These are phyloP conservation scores for Myxozyma neglecta DNA, from an alignment of 805 yeast genomes.

Conservation along the genomic window DNA sequence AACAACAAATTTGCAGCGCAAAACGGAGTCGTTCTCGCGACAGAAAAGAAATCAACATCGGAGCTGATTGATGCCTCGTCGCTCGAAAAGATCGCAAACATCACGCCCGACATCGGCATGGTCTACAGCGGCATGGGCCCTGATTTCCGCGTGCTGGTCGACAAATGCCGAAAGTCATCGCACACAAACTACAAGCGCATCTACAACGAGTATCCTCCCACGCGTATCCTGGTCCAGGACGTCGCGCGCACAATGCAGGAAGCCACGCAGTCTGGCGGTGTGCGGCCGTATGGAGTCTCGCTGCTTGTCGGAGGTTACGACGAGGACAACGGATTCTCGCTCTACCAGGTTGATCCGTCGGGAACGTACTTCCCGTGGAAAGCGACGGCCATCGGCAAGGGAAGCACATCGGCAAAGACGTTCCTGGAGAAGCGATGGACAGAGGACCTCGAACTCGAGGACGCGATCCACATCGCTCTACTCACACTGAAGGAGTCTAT, in stretches of 20 bases:
- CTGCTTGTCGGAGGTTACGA: conserved; percentile 92
- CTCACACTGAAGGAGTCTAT: conserved; percentile 92
- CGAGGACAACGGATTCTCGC: conserved; percentile 47
- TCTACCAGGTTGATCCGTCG: conserved; percentile 97
- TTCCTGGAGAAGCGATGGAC: conserved; percentile 98
- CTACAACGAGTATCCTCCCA: conserved; percentile 96
- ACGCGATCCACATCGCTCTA: conserved; percentile 94
- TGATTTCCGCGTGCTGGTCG: conserved; percentile 91
- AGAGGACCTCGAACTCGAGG: conserved; percentile 94
- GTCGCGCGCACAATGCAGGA: conserved; percentile 97
- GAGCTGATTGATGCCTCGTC: conserved; percentile 72
- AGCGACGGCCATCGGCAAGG: conserved; percentile 98
- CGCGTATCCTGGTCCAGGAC: conserved; percentile 88
- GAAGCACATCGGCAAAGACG: conserved; percentile 94
- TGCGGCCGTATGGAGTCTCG: conserved; percentile 97
- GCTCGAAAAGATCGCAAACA: conserved; percentile 70
- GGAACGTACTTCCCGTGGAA: conserved; percentile 99
- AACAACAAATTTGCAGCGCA: too few relatives aligned
- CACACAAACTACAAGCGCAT: conserved; percentile 90
- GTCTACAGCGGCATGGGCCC: conserved; percentile 99
- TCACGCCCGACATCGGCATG: conserved; percentile 96
- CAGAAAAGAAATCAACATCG: conserved; percentile 88
- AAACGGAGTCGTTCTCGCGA: conserved; percentile 94
- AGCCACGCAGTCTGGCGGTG: conserved; percentile 98
- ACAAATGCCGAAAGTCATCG: conserved; percentile 88